Evolutionary conservation across 192 early-diverging fungal species (phyloP).

Genomic region (Paraglomus occultum): DNA sequence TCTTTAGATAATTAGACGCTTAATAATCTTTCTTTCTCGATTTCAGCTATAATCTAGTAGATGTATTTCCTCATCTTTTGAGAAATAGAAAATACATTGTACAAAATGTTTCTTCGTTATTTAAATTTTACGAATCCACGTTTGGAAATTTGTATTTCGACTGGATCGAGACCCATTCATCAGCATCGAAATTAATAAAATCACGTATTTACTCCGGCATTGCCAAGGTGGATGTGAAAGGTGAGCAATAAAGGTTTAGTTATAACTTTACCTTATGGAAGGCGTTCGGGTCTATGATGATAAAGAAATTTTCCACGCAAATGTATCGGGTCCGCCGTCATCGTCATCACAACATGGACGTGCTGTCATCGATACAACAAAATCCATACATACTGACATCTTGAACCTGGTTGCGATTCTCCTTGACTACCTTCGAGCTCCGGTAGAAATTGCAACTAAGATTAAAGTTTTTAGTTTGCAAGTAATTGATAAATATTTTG

Average conservation of each 20-base stretch:
- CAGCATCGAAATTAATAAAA: constrained; percentile 27
- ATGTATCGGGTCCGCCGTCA: constrained; percentile 25
- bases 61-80: constrained; percentile 20
- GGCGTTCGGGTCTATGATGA: constrained; percentile 15
- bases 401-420: constrained; percentile 19
- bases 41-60: constrained; percentile 28
- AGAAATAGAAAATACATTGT: constrained; percentile 27
- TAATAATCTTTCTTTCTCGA: not conserved
- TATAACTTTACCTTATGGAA: constrained; percentile 8
- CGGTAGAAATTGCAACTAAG: constrained; percentile 4
- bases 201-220: constrained; percentile 16
- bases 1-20: constrained; percentile 12
- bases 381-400: constrained; percentile 25
- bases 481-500: constrained; percentile 9
- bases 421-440: not conserved
- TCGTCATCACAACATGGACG: constrained; percentile 2
- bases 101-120: constrained; percentile 26
- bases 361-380: constrained; percentile 17
- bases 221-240: constrained; percentile 19
- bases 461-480: constrained; percentile 31
- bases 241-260: constrained; percentile 9
- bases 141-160: constrained; percentile 24
- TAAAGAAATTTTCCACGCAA: constrained; percentile 18
- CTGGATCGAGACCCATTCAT: constrained; percentile 28
- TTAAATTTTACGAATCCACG: constrained; percentile 31